A percentile compares a stretch with the other conserved stretches of the same genome.
Conservation (phyloP, 148 eudicot genomes). For the Dianthus caryophyllus region DNA sequence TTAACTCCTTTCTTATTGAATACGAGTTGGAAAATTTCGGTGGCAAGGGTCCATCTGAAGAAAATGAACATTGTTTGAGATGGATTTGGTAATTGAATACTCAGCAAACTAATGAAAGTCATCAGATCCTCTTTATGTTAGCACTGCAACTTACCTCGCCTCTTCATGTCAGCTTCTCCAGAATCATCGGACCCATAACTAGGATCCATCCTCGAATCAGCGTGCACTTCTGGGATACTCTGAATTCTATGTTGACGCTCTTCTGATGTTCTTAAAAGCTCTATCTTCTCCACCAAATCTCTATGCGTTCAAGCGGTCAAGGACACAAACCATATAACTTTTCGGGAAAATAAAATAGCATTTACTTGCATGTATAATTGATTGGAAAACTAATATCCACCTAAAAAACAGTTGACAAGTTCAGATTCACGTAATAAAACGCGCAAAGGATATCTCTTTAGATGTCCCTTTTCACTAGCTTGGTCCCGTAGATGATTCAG, state of each 20-base stretch:
- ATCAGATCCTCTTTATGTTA: background rate
- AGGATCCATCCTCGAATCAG: conserved; percentile 86
- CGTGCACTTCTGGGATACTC: conserved; percentile 66
- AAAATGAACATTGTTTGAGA: conserved; percentile 14
- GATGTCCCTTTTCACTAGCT: conserved; percentile 83
- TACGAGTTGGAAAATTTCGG: conserved; percentile 32
- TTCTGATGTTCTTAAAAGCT: conserved; percentile 69
- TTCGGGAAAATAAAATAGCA: background rate
- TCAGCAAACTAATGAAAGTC: conserved; percentile 3
- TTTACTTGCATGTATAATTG: background rate
- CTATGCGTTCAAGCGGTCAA: conserved; percentile 77
- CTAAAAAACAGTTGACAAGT: background rate
- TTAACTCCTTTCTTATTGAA: conserved; percentile 31
- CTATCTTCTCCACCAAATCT: conserved; percentile 66
- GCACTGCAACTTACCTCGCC: conserved; percentile 48
- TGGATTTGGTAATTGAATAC: background rate
- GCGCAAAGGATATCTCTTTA: conserved; percentile 80
- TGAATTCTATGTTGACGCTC: conserved; percentile 61
- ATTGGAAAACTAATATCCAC: background rate
- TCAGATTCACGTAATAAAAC: background rate
- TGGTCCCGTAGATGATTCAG: conserved; percentile 82
- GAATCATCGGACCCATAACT: conserved; percentile 70
- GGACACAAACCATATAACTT: conserved; percentile 27
- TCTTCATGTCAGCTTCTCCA: conserved; percentile 37
- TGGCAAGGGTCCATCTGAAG: conserved; percentile 43